Evolutionary conservation across 2,329 filamentous ascomycete species (phyloP).

Genomic region (Zymoseptoria brevis): DNA sequence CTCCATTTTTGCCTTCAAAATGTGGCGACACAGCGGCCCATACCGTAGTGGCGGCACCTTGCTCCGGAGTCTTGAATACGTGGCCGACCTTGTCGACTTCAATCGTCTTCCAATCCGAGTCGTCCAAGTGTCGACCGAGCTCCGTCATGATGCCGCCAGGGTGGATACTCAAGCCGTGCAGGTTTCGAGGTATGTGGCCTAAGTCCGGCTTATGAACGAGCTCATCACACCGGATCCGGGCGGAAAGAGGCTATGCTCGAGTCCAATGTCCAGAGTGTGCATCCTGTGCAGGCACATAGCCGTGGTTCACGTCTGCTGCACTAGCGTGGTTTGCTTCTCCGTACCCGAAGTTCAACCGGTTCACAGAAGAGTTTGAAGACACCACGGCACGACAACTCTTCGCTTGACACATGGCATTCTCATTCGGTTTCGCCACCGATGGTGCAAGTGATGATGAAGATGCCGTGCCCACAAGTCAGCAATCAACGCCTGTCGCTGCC

Average conservation of each 20-base stretch:
- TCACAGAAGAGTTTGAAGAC: neutral
- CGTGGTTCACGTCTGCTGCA: too few relatives aligned
- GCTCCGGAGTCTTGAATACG: slow-evolving; percentile 29
- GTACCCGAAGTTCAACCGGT: neutral
- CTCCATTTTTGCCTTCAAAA: slow-evolving; percentile 41
- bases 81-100: slow-evolving; percentile 10
- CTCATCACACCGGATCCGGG: neutral
- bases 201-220: neutral
- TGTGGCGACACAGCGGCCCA: slow-evolving; percentile 38
- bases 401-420: slow-evolving; percentile 36
- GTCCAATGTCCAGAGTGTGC: neutral
- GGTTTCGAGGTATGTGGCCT: slow-evolving; percentile 21
- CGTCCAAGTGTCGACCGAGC: slow-evolving; percentile 13
- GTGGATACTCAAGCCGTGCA: slow-evolving; percentile 40
- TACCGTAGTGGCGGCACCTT: slow-evolving; percentile 44
- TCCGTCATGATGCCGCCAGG: slow-evolving; percentile 38
- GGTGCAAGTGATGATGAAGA: slow-evolving; percentile 42
- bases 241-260: neutral
- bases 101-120: slow-evolving; percentile 12
- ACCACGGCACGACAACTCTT: neutral
- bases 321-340: too few relatives aligned
- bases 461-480: neutral
- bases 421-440: slow-evolving; percentile 52
- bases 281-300: neutral
- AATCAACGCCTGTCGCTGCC: neutral